phyloP scores from a whole-genome alignment of 2,329 filamentous ascomycete species.

The Pyrenochaeta sp. region DNA sequence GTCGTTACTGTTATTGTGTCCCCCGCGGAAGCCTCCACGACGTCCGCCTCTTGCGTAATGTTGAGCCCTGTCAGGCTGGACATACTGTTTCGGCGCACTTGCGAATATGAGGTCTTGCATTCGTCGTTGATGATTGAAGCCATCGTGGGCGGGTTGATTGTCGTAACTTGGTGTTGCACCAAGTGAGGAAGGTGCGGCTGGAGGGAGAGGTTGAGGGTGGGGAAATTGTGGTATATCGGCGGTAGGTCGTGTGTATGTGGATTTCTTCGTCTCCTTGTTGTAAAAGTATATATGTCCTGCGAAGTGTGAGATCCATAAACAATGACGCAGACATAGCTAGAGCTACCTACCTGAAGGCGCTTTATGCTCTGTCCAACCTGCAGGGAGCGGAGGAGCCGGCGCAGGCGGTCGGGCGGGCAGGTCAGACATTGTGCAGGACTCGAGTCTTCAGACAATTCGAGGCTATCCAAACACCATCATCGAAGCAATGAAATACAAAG shows the following conservation, averaged over 20 bases:
- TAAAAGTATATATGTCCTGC: conserved; percentile 87
- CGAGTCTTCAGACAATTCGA: not conserved
- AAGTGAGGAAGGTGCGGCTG: conserved; percentile 15
- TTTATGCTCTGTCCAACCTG: conserved; percentile 93
- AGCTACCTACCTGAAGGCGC: conserved; percentile 71
- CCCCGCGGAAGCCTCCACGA: conserved; percentile 50
- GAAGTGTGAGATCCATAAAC: conserved; percentile 18
- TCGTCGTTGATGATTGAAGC: conserved; percentile 48
- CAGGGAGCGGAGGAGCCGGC: conserved; percentile 67
- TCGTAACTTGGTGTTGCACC: conserved; percentile 35
- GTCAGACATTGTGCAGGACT: conserved; percentile 34
- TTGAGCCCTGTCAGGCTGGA: conserved; percentile 20
- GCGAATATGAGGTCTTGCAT: conserved; percentile 59
- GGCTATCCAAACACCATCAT: not conserved
- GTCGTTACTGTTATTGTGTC: conserved; percentile 65
- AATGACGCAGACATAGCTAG: conserved; percentile 26
- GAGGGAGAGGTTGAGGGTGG: conserved; percentile 10
- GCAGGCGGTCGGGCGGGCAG: conserved; percentile 43
- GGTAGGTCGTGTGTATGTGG: conserved; percentile 80
- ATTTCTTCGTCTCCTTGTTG: conserved; percentile 80
- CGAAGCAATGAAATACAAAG: conserved; percentile 6
- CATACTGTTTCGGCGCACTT: conserved; percentile 30
- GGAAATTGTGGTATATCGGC: conserved; percentile 16
- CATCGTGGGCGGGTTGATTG: conserved; percentile 57
- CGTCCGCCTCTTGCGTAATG: conserved; percentile 47